Evolutionary conservation across 2,329 filamentous ascomycete species (phyloP).

Genomic region (Fusarium pilosicola): DNA sequence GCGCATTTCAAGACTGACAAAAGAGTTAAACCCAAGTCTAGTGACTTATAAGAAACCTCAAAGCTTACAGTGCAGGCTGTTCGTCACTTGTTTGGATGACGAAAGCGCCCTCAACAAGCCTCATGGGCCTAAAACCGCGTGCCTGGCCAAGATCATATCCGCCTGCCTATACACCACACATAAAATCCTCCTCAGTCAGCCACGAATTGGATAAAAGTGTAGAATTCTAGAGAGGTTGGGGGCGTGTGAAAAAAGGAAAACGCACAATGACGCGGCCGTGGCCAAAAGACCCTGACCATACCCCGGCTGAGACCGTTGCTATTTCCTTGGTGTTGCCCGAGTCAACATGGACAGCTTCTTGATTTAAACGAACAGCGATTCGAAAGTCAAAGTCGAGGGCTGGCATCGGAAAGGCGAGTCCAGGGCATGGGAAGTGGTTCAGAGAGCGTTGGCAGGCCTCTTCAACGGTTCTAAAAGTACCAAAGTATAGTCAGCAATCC

Average conservation of each 20-base stretch:
- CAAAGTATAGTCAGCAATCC: conserved; percentile 34
- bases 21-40: background rate
- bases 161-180: conserved; percentile 48
- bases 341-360: conserved; percentile 56
- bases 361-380: conserved; percentile 58
- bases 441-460: conserved; percentile 52
- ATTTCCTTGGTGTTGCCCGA: conserved; percentile 58
- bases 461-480: conserved; percentile 47
- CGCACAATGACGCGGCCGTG: conserved; percentile 59
- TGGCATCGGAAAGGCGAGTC: conserved; percentile 57
- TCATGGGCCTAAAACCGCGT: conserved; percentile 53
- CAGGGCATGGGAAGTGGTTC: conserved; percentile 55
- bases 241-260: conserved; percentile 1
- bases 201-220: conserved; percentile 11
- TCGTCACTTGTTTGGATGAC: conserved; percentile 60
- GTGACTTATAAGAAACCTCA: background rate
- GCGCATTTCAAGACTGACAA: conserved; percentile 54
- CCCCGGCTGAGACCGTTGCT: conserved; percentile 58
- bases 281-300: conserved; percentile 61
- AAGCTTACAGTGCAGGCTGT: conserved; percentile 56
- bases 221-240: conserved; percentile 9
- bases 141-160: conserved; percentile 56
- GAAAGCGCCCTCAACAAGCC: conserved; percentile 60
- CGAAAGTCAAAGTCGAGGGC: conserved; percentile 61
- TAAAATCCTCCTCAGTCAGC: conserved; percentile 38